Base-by-base conservation (phyloP, 352 stramenopile genomes). In the Phytopythium sindhum region DNA sequence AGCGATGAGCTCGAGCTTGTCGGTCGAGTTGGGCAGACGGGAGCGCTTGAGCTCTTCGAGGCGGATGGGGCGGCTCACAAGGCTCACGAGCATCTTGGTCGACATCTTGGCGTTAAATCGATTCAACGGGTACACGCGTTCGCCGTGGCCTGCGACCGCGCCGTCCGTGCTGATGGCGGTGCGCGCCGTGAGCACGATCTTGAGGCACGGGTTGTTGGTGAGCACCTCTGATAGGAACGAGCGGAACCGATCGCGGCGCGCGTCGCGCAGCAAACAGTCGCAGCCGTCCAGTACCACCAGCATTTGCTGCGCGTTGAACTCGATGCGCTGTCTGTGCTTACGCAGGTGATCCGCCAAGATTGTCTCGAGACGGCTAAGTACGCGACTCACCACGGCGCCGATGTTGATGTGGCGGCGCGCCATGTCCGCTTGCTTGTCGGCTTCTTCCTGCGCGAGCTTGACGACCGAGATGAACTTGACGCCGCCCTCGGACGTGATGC, bases 1-100 rank as follows among this genome's bases (percentile, higher is more conserved):
- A n/a, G 81, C 72, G 53, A 92, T 87, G 7, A 88, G 53, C 55
- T 92, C 84, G n/a, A 92, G 54, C 59, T 90, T 90, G 62, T 92
- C 79, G 2, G 68, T 75, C 2, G 81, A 77, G 12, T 66, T 70
- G 4, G 54, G 55, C 31, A 50, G 33, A 10, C 62, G 61, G 28
- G 81, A 67, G 26, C 65, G 72, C 59, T 86, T 85, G 17, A 92
- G 67, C 45, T 92, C 84, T 44, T 92, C 81, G 7, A 89, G 29
- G 24, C 81, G 81, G 57, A 92, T 88, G 1, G 81, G 78, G 15
- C 84, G 84, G 57, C 81, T 92, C 66, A 90, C 76, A 24, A 92
- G 74, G 67, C 81, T 86, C 54, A 92, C 70, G 9, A 92, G 65
- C 81, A 92, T 84, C 68, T 86, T 89, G 9, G 81, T 86, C 23